These are phyloP conservation scores for Austroboletus sp. DNA, from an alignment of 1,284 basidiomycete genomes.

Conservation along the genomic window DNA sequence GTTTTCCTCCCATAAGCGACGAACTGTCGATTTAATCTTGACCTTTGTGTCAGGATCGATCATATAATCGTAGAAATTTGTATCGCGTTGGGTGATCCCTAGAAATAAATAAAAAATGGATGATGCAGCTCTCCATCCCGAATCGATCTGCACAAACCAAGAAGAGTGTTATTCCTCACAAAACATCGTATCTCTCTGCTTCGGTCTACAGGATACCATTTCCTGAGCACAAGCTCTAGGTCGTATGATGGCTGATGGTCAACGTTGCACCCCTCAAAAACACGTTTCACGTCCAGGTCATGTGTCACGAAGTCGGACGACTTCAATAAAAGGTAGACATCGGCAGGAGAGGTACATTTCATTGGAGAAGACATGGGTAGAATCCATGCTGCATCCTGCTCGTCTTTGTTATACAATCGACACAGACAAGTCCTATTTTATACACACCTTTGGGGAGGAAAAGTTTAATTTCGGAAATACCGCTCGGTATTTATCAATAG, in stretches of 20 bases:
- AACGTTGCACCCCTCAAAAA: constrained; percentile 56
- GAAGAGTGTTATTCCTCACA: constrained; percentile 59
- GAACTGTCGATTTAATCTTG: constrained; percentile 51
- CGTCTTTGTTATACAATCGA: background rate
- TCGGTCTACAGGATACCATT: constrained; percentile 83
- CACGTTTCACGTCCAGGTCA: constrained; percentile 57
- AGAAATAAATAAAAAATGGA: constrained; percentile 5
- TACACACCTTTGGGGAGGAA: constrained; percentile 75
- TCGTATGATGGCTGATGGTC: constrained; percentile 40
- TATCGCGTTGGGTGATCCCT: constrained; percentile 88
- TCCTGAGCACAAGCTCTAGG: constrained; percentile 84
- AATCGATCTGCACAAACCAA: constrained; percentile 49
- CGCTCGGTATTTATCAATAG: constrained; percentile 67
- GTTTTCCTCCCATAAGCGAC: constrained; percentile 61
- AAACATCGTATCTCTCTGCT: constrained; percentile 86
- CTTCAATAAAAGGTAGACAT: constrained; percentile 90
- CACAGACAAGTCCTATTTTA: background rate
- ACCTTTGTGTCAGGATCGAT: constrained; percentile 52
- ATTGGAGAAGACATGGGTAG: constrained; percentile 80
- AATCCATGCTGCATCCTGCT: constrained; percentile 87
- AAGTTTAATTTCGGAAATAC: constrained; percentile 96
- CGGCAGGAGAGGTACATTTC: constrained; percentile 80
- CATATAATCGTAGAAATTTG: constrained; percentile 84
- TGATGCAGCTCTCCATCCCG: background rate
- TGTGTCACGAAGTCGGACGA: constrained; percentile 86